Base-by-base conservation (phyloP, 1,139 yeast species). In the Pichia terricola region DNA sequence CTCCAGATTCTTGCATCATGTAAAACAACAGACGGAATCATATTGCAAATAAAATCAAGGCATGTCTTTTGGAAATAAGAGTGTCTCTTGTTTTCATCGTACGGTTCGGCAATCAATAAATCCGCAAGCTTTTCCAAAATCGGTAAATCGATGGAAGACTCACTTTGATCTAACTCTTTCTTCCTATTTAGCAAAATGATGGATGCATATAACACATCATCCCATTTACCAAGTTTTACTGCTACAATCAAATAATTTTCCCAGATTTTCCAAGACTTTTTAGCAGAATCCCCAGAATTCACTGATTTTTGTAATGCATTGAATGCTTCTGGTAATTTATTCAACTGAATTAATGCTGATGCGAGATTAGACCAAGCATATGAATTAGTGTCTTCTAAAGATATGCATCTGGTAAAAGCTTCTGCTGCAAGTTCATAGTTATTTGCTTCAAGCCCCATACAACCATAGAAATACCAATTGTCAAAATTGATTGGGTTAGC, bases 281-380 rank as follows among this genome's bases (percentile, higher is more conserved):
- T 77, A 32, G 69, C 70, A 30, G 81, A 81, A 39, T 79, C 80
- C 27, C 87, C 82, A 27, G 72, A 70, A 48, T 81, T 67, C 26
- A 84, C 72, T 0, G 97, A 96, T 50, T 78, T 78, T 57, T 82
- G 80, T 50, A 88, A 68, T 0, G 97, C 95, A 53, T 76, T 79
- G 54, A 85, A 82, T 0, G 96, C 95, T 50, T 87, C 94, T 48
- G 75, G 73, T 28, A 75, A 64, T 61, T 84, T 84, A 42, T 75
- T 81, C 40, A 75, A 60, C 50, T 77, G 75, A 39, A 88, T 66
- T 45, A 86, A 70, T 0, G 96, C 79, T 22, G 94, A 80, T 4
- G 95, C 89, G 54, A 94, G 70, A 59, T 91, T 94, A n/a, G 95
- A 81, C 98, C 98, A 94, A 1, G 95, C 79, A 59, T 79, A 79